Conservation (phyloP, 2,329 filamentous ascomycete genomes). For the Paracoccidioides lutzii region DNA sequence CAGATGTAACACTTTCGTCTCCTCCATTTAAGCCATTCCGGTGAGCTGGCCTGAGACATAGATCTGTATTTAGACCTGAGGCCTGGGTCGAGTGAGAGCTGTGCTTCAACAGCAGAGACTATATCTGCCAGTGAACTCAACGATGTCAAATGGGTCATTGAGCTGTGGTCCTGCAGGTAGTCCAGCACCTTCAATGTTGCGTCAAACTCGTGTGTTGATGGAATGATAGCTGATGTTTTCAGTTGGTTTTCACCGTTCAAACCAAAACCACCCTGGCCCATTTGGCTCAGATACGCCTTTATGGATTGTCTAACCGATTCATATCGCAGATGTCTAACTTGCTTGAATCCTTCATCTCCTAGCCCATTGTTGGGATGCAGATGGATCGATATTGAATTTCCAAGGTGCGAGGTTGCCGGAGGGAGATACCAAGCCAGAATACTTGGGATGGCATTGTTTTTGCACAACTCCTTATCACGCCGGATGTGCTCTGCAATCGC, state of each 20-base stretch:
- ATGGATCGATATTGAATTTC: conserved; percentile 7
- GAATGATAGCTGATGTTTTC: conserved; percentile 5
- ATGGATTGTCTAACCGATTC: conserved; percentile 8
- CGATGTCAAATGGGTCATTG: conserved; percentile 2
- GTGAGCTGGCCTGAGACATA: neutral
- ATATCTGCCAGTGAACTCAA: conserved; percentile 2
- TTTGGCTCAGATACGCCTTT: conserved; percentile 10
- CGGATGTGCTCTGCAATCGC: conserved; percentile 12
- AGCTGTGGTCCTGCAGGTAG: conserved; percentile 10
- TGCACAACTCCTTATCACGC: conserved; percentile 20
- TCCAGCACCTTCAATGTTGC: conserved; percentile 13
- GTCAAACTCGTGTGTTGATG: conserved; percentile 9
- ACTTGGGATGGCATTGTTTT: conserved; percentile 12
- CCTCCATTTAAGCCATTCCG: neutral
- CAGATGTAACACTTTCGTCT: conserved; percentile 24
- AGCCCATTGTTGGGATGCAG: conserved; percentile 9
- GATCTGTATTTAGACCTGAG: neutral
- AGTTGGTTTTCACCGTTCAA: neutral
- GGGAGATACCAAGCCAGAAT: conserved; percentile 12
- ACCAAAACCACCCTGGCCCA: conserved; percentile 1
- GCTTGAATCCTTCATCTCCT: neutral
- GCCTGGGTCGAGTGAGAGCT: neutral
- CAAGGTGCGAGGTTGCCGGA: conserved; percentile 4
- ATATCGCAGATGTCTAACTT: conserved; percentile 9
- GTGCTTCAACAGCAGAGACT: neutral